Conservation (phyloP, 345 rosid species). For the Nasturtium officinale region DNA sequence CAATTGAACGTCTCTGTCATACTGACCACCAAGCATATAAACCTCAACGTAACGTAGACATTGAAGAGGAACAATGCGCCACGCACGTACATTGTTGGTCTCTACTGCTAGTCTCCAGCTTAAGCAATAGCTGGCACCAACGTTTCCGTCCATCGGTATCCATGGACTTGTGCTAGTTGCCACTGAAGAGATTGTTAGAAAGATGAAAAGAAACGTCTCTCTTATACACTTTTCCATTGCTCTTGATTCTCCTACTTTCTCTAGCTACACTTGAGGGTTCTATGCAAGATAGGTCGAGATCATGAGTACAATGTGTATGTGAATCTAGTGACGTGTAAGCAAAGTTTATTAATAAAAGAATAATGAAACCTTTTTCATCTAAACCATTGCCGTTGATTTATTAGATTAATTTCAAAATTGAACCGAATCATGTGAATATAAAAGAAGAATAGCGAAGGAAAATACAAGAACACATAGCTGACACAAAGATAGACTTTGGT, state of each 20-base stretch:
- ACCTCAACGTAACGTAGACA: conserved; percentile 60
- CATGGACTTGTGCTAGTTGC: conserved; percentile 24
- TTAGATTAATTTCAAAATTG: not conserved
- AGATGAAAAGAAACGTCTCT: conserved; percentile 39
- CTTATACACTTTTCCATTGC: conserved; percentile 44
- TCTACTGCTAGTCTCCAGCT: conserved; percentile 89
- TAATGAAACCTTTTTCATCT: not conserved
- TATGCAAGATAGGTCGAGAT: conserved; percentile 22
- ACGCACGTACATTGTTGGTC: conserved; percentile 70
- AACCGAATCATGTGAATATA: not conserved
- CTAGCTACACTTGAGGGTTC: not conserved
- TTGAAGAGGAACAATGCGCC: conserved; percentile 73
- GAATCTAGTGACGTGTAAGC: not conserved
- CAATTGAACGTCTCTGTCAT: conserved; percentile 60
- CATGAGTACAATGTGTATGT: not conserved
- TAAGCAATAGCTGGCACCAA: conserved; percentile 51
- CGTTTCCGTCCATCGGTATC: conserved; percentile 29
- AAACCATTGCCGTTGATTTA: not conserved
- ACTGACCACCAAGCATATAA: conserved; percentile 83
- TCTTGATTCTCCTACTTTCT: conserved; percentile 31
- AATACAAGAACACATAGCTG: not conserved
- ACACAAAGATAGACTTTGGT: conserved; percentile 2
- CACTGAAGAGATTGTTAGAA: conserved; percentile 45
- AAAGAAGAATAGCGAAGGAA: not conserved
- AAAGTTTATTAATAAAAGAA: not conserved